Evolutionary conservation across 768 basidiomycete genomes (phyloP).

Genomic region (Leccinum rimulosum): DNA sequence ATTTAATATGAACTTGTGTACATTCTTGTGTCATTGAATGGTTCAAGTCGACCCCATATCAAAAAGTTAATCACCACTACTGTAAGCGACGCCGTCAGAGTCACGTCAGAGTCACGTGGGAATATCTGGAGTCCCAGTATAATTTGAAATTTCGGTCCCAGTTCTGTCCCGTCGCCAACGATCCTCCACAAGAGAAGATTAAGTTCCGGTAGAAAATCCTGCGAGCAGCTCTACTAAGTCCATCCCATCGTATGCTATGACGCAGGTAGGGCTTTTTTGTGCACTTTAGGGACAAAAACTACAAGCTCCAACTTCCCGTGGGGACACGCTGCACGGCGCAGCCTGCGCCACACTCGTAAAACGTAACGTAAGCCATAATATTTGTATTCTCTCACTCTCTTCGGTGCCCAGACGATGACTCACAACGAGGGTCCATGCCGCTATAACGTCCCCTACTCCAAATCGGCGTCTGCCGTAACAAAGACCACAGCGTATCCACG

Average conservation of each 20-base stretch:
- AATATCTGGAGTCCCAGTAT: neutral
- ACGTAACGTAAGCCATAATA: neutral
- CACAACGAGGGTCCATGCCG: neutral
- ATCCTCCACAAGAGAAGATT: neutral
- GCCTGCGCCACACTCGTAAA: neutral
- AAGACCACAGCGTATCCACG: neutral
- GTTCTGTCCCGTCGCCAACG: neutral
- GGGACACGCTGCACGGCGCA: neutral
- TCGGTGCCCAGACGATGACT: neutral
- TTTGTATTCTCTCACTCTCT: neutral
- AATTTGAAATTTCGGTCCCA: neutral
- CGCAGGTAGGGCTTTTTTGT: neutral
- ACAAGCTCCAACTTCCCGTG: neutral
- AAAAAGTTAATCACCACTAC: neutral
- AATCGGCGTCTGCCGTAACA: neutral
- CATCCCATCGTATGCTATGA: neutral
- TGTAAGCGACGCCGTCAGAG: neutral
- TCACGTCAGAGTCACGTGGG: neutral
- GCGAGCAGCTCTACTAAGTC: neutral
- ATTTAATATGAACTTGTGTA: neutral
- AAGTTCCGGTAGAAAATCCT: neutral
- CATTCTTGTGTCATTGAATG: neutral
- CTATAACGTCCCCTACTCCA: too few species aligned
- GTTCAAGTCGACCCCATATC: neutral
- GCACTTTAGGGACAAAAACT: neutral